These are phyloP conservation scores for Populus ilicifolia DNA, from an alignment of 345 rosid species.

Conservation along the genomic window DNA sequence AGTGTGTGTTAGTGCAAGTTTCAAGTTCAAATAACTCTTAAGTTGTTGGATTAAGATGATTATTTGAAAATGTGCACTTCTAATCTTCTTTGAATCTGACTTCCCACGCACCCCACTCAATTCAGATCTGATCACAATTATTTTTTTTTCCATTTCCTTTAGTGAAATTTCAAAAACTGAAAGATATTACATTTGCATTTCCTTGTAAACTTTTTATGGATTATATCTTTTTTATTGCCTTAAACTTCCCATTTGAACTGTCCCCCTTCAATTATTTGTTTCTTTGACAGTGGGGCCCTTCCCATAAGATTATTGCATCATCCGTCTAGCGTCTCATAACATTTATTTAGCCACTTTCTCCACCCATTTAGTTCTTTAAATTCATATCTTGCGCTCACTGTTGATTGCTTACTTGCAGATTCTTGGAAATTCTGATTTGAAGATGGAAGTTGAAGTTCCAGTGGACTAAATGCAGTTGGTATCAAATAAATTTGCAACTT, in stretches of 20 bases:
- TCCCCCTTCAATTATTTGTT: neutral
- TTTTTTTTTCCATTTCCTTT: neutral
- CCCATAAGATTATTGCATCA: neutral
- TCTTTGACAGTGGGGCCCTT: neutral
- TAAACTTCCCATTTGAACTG: neutral
- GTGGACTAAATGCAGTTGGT: constrained; percentile 44
- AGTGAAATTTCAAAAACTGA: neutral
- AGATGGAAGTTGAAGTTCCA: constrained; percentile 79
- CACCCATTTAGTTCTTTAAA: neutral
- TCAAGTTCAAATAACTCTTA: too few species aligned
- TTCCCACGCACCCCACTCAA: neutral
- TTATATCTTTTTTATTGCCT: neutral
- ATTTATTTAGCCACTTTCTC: neutral
- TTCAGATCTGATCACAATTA: neutral
- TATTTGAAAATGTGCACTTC: neutral
- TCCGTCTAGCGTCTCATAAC: neutral
- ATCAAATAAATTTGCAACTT: neutral
- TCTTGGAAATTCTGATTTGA: constrained; percentile 52
- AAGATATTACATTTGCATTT: neutral
- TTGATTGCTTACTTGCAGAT: constrained; percentile 37
- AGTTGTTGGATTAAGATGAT: too few species aligned
- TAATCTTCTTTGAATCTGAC: neutral
- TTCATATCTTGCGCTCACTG: neutral
- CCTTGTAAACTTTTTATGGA: neutral
- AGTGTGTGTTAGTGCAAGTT: too few species aligned